A percentile compares a stretch with the other conserved stretches of the same genome.
These are phyloP conservation scores for Iodosphaeria phyllophila DNA, from an alignment of 2,329 filamentous ascomycete species.

Conservation along the genomic window DNA sequence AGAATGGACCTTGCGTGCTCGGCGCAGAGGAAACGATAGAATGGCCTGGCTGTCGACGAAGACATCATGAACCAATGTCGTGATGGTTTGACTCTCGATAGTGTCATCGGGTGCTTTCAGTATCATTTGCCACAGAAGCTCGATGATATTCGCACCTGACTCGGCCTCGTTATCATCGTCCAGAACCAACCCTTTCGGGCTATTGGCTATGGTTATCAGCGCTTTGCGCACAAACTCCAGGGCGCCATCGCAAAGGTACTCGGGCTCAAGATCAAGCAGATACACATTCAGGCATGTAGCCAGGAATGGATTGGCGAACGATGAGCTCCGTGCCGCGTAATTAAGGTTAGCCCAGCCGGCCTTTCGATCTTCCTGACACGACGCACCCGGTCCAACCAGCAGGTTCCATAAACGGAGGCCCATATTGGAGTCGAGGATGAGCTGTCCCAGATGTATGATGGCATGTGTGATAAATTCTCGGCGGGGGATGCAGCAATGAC, in stretches of 20 bases:
- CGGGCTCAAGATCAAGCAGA: constrained; percentile 35
- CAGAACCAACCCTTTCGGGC: constrained; percentile 23
- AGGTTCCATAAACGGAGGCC: constrained; percentile 52
- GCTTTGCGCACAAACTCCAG: constrained; percentile 42
- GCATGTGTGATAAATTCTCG: constrained; percentile 39
- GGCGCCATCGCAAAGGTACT: constrained; percentile 39
- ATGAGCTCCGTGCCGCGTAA: too few relatives aligned
- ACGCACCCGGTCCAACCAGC: constrained; percentile 45
- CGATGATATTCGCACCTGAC: constrained; percentile 34
- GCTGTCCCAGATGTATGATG: constrained; percentile 37
- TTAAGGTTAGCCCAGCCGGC: constrained; percentile 52
- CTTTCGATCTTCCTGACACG: constrained; percentile 40
- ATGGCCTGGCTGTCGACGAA: constrained; percentile 47
- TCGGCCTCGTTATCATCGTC: constrained; percentile 32
- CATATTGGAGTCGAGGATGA: constrained; percentile 41
- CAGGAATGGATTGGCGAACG: constrained; percentile 35
- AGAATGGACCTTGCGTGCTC: constrained; percentile 42
- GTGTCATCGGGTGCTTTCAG: constrained; percentile 44
- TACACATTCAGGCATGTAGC: constrained; percentile 32
- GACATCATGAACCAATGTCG: constrained; percentile 47
- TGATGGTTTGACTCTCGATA: constrained; percentile 51
- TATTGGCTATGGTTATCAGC: constrained; percentile 26
- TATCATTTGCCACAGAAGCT: constrained; percentile 72
- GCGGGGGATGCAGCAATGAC: constrained; percentile 29
- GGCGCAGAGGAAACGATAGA: constrained; percentile 24